Base-by-base conservation (phyloP, 2,329 filamentous ascomycete genomes). In the Orbilia ellipsospora region DNA sequence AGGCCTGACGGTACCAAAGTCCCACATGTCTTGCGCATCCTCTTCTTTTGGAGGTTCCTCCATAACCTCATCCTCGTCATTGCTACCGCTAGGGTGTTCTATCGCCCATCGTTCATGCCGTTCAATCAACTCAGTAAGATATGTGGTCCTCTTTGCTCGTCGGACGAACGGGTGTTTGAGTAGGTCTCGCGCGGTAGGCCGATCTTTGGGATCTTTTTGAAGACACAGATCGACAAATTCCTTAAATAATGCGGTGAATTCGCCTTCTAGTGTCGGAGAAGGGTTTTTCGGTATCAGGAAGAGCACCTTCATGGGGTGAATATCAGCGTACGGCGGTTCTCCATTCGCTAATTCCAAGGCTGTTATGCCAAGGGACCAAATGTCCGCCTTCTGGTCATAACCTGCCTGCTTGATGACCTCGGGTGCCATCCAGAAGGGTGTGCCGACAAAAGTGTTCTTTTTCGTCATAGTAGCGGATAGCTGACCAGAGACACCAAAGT, bases 371-470 rank as follows among this genome's bases (percentile, higher is more conserved):
- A 97, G 84, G 0, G 92, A 96, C 93, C 93, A 97, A 72, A 97
- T 93, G 81, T 97, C 93, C 3, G 93, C 93, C 83, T 95, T 95
- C 84, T 92, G 95, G 82, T 94, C 93, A 79, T 90, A 90, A 50
- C 88, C 88, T 23, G 72, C 72, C 45, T 69, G 64, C 31, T 69
- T 69, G 44, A 88, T 69, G 52, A 99, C 97, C 81, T 99, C 95
- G 0, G 95, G 95, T 0, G 95, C 95, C 79, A 99, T 97, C 82
- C 99, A 99, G 82, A 99, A 99, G 0, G 96, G 95, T 2, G 95
- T 99, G 72, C 95, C 95, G 80, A 96, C 99, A 75, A 99, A 88
- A 6, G 96, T 99, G 26, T 93, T 97, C 80, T 96, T 88, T 78
- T 95, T 89, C 80, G 98, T 95, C 82, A 91, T 93, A 81, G 94